phyloP scores from a whole-genome alignment of 2,329 filamentous ascomycete species.

The Catunica adiposa region DNA sequence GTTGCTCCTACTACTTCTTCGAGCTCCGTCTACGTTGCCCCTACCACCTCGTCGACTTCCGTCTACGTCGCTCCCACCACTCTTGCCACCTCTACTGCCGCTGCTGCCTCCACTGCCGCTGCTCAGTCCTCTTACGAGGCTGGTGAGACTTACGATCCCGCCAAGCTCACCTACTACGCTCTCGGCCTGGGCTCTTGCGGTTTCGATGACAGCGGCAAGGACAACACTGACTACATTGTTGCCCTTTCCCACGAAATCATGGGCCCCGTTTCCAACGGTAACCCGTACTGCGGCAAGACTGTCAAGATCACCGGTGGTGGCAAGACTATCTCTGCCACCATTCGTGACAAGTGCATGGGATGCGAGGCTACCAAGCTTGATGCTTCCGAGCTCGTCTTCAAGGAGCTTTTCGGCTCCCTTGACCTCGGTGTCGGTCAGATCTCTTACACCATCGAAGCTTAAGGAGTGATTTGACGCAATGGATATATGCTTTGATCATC shows the following conservation, averaged over 20 bases:
- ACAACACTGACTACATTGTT: constrained; percentile 42
- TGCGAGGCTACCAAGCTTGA: constrained; percentile 44
- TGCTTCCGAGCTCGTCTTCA: constrained; percentile 39
- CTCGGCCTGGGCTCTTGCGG: constrained; percentile 56
- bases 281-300: constrained; percentile 53
- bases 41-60: background rate
- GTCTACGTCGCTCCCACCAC: constrained; percentile 16
- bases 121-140: constrained; percentile 16
- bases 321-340: constrained; percentile 37
- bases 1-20: background rate
- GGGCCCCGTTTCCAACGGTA: constrained; percentile 45
- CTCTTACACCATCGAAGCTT: constrained; percentile 32
- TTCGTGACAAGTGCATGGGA: constrained; percentile 63
- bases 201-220: constrained; percentile 38
- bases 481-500: background rate
- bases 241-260: constrained; percentile 52
- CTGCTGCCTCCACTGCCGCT: constrained; percentile 10
- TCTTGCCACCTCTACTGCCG: constrained; percentile 17
- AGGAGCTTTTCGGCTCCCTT: constrained; percentile 32
- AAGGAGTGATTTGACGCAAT: constrained; percentile 15
- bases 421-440: constrained; percentile 26
- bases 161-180: constrained; percentile 60
- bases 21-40: background rate
- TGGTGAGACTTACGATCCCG: constrained; percentile 27
- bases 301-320: constrained; percentile 48